These are phyloP conservation scores for Xylaria curta DNA, from an alignment of 495 filamentous ascomycete species.

Conservation along the genomic window DNA sequence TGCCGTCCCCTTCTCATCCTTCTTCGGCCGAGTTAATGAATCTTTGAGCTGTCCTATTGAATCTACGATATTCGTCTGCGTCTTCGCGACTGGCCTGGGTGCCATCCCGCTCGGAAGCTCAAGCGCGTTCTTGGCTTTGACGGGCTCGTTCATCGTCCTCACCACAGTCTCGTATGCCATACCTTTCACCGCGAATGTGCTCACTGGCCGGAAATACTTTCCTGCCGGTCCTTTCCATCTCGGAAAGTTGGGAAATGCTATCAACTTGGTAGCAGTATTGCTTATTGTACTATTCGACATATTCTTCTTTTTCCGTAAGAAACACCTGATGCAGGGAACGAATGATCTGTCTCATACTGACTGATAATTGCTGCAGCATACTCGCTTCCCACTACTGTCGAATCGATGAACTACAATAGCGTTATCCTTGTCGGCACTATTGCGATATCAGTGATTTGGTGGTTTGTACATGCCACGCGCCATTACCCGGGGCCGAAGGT, in stretches of 20 bases:
- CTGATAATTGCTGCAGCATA: constrained; percentile 52
- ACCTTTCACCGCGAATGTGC: constrained; percentile 75
- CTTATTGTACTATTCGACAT: constrained; percentile 74
- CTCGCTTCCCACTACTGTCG: constrained; percentile 57
- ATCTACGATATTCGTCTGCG: constrained; percentile 68
- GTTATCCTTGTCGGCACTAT: constrained; percentile 67
- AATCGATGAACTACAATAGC: constrained; percentile 75
- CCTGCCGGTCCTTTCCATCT: constrained; percentile 74
- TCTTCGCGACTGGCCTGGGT: constrained; percentile 69
- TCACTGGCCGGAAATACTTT: constrained; percentile 68
- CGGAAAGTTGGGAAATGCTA: constrained; percentile 60
- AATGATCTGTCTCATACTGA: constrained; percentile 16
- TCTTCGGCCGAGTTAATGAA: constrained; percentile 57
- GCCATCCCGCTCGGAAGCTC: constrained; percentile 75
- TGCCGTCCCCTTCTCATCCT: constrained; percentile 59
- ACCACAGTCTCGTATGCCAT: constrained; percentile 75
- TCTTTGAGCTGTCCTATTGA: constrained; percentile 68
- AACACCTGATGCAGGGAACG: background rate
- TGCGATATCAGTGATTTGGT: constrained; percentile 63
- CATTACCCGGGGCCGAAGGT: constrained; percentile 68
- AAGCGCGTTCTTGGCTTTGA: constrained; percentile 78
- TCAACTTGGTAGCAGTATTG: constrained; percentile 65
- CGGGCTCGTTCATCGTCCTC: constrained; percentile 77
- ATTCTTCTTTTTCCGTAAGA: constrained; percentile 71
- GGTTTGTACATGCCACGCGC: constrained; percentile 62